Evolutionary conservation across 768 basidiomycete species (phyloP).

Genomic region (Amanita exitialis): DNA sequence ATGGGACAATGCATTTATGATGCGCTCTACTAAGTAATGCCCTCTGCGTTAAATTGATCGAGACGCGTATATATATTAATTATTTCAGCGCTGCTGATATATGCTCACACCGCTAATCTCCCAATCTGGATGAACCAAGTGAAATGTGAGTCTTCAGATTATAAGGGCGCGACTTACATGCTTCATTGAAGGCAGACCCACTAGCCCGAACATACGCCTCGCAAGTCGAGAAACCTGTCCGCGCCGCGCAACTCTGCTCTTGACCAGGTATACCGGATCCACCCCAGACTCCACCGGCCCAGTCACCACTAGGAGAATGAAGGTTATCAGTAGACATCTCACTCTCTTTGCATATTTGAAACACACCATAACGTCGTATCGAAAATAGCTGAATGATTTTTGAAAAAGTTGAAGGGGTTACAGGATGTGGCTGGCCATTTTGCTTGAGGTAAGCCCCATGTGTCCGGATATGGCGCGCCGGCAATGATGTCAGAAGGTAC

Average conservation of each 20-base stretch:
- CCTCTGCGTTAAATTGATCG: no score
- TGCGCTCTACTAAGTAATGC: background rate
- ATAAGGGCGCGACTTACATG: slow-evolving; percentile 46
- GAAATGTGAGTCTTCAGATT: background rate
- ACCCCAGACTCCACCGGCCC: slow-evolving; percentile 80
- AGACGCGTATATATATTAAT: background rate
- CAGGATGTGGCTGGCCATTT: slow-evolving; percentile 70
- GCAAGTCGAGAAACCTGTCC: slow-evolving; percentile 78
- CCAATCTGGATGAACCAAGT: slow-evolving; percentile 47
- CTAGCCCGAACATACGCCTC: slow-evolving; percentile 64
- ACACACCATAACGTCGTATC: slow-evolving; percentile 78
- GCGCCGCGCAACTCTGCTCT: slow-evolving; percentile 72
- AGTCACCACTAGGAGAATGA: slow-evolving; percentile 56
- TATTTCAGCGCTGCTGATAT: slow-evolving; percentile 34
- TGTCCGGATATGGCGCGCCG: slow-evolving; percentile 62
- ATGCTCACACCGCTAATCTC: slow-evolving; percentile 69
- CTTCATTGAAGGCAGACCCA: slow-evolving; percentile 62
- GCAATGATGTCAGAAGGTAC: slow-evolving; percentile 71
- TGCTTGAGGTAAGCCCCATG: slow-evolving; percentile 73
- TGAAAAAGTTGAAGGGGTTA: slow-evolving; percentile 72
- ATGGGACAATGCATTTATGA: background rate
- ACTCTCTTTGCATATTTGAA: slow-evolving; percentile 7
- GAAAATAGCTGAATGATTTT: slow-evolving; percentile 68
- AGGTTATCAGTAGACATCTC: background rate
- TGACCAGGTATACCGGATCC: slow-evolving; percentile 71